Conservation (phyloP, 495 filamentous ascomycete genomes). For the Elasticomyces elasticus region DNA sequence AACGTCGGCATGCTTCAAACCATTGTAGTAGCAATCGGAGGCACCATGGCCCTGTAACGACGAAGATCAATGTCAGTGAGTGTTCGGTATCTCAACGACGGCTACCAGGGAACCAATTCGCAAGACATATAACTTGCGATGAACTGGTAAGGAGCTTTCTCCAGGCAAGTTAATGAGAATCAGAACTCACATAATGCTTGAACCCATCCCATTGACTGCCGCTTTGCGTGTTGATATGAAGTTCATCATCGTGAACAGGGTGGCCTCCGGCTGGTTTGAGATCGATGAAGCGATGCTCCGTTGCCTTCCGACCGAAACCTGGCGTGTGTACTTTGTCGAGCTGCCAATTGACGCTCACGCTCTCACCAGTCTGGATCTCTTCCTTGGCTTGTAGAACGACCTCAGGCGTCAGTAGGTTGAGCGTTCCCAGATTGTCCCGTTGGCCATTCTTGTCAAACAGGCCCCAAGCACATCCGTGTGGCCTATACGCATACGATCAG, state of each 20-base stretch:
- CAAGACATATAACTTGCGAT: too few relatives aligned
- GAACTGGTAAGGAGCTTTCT: too few relatives aligned
- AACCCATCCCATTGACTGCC: constrained; percentile 33
- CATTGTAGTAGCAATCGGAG: constrained; percentile 11
- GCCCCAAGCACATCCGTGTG: constrained; percentile 14
- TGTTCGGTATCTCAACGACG: too few relatives aligned
- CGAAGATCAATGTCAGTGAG: too few relatives aligned
- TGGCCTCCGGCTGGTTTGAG: constrained; percentile 23
- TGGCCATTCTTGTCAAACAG: constrained; percentile 9
- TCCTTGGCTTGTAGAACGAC: constrained; percentile 20
- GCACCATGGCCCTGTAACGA: constrained; percentile 11
- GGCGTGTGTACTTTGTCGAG: constrained; percentile 5
- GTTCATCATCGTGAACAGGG: constrained; percentile 10
- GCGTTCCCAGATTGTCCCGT: constrained; percentile 21
- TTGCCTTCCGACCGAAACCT: constrained; percentile 1
- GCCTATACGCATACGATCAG: too few relatives aligned
- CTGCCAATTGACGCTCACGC: constrained; percentile 16
- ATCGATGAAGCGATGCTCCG: constrained; percentile 29
- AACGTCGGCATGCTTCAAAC: constrained; percentile 11
- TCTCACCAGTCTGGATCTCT: constrained; percentile 19
- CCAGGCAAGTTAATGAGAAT: too few relatives aligned
- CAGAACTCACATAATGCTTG: constrained; percentile 19
- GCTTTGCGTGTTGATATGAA: constrained; percentile 18
- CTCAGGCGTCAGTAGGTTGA: constrained; percentile 25
- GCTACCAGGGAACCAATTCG: too few relatives aligned